Conservation (phyloP, 345 rosid genomes). For the Melaleuca alternifolia region DNA sequence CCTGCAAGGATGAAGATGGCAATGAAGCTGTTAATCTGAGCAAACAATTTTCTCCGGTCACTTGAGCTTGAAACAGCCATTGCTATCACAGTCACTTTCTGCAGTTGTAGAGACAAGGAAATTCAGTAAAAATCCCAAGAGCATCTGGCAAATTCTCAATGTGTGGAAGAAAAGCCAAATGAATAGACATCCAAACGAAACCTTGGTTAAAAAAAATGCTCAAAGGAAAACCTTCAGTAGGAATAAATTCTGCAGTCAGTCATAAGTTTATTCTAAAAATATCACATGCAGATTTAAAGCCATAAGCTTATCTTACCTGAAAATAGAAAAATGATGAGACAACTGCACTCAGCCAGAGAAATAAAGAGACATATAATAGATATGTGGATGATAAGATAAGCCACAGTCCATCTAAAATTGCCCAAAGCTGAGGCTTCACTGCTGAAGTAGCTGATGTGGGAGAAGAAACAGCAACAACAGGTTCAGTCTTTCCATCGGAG, state of each 20-base stretch:
- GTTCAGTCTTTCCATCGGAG: constrained; percentile 16
- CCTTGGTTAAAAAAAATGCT: background rate
- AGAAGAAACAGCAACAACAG: constrained; percentile 24
- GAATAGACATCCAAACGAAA: background rate
- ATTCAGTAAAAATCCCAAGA: background rate
- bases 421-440: constrained; percentile 51
- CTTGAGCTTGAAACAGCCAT: constrained; percentile 58
- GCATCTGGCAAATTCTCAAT: background rate
- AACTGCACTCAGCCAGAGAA: constrained; percentile 94
- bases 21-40: constrained; percentile 90
- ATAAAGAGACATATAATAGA: constrained; percentile 64
- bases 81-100: constrained; percentile 91
- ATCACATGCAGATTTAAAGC: background rate
- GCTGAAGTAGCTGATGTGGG: constrained; percentile 34
- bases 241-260: background rate
- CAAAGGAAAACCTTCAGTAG: background rate
- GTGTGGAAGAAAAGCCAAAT: background rate
- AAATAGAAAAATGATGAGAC: constrained; percentile 94
- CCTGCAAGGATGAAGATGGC: constrained; percentile 88
- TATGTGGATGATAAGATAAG: constrained; percentile 73
- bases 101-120: constrained; percentile 8
- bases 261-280: background rate
- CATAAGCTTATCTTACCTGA: constrained; percentile 42
- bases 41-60: constrained; percentile 78
- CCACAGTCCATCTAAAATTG: constrained; percentile 71